phyloP scores from a whole-genome alignment of 2,329 filamentous ascomycete species.

The Coniosporium tulheliwenetii region DNA sequence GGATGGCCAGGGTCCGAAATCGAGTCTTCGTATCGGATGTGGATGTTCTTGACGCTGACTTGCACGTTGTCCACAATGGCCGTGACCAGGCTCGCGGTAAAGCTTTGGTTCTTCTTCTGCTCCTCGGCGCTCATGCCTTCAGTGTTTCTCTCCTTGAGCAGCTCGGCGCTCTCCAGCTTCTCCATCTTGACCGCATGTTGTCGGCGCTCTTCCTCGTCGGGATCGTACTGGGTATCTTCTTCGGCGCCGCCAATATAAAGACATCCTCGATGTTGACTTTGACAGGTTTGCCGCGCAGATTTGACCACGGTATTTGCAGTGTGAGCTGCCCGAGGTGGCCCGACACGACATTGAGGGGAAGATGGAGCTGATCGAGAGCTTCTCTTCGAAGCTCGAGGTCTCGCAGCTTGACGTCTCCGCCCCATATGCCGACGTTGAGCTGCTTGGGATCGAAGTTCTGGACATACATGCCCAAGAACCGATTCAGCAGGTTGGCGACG shows the following conservation, averaged over 20 bases:
- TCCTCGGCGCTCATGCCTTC: slow-evolving; percentile 91
- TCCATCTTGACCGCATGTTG: slow-evolving; percentile 95
- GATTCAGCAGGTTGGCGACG: slow-evolving; percentile 92
- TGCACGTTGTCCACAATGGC: slow-evolving; percentile 98
- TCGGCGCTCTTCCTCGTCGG: slow-evolving; percentile 78
- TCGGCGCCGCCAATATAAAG: slow-evolving; percentile 84
- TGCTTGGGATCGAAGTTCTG: slow-evolving; percentile 98
- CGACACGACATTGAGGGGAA: slow-evolving; percentile 92
- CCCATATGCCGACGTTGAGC: slow-evolving; percentile 98
- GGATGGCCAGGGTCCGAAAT: slow-evolving; percentile 90
- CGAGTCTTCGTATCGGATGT: slow-evolving; percentile 94
- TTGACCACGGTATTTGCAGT: slow-evolving; percentile 92
- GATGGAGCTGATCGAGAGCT: slow-evolving; percentile 89
- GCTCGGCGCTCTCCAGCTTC: slow-evolving; percentile 88
- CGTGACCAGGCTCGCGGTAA: slow-evolving; percentile 84
- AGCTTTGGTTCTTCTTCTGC: slow-evolving; percentile 94
- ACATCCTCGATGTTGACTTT: slow-evolving; percentile 95
- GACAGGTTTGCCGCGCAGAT: slow-evolving; percentile 84
- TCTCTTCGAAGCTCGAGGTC: slow-evolving; percentile 87
- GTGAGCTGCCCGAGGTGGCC: slow-evolving; percentile 88
- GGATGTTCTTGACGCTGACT: slow-evolving; percentile 95
- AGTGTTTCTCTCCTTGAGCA: slow-evolving; percentile 81
- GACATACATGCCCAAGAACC: slow-evolving; percentile 99
- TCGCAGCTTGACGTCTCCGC: slow-evolving; percentile 87
- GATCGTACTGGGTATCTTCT: slow-evolving; percentile 84